Base-by-base conservation (phyloP, 352 stramenopile genomes). In the Peronosclerospora sorghi region DNA sequence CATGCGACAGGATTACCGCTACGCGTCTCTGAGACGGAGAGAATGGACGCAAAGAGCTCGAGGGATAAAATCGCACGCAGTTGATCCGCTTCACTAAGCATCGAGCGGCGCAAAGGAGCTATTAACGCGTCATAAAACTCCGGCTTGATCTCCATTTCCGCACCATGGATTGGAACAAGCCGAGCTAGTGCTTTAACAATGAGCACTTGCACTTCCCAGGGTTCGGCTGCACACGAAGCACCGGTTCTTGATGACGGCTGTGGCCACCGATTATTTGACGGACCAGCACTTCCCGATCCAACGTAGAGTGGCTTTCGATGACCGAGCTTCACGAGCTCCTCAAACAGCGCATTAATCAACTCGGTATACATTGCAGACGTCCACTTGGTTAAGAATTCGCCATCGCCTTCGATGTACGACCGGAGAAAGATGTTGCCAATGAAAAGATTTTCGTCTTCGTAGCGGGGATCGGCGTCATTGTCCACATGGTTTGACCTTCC, bases 351-450 rank as follows among this genome's bases (percentile, higher is more conserved):
- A 42, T 66, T 61, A 36, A 88, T 72, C 32, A 85, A 57, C 7
- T 73, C 56, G 10, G 45, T 48, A 52, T 83, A 87, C 77, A 86
- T 87, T 15, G 76, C 67, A 2, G 63, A 48, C 19, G 65, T 83
- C 80, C 77, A 92, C 15, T 74, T 51, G 32, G 71, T 86, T 26
- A 89, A 55, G 38, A 92, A 89, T 20, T 82, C 56, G 0, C 80
- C 80, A 40, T 88, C 67, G 15, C 71, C 74, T 57, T 88, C 73
- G 35, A 92, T 77, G 47, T 86, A 92, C 12, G 77, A 86, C 10
- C 62, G 62, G 17, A 92, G 23, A 42, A 90, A 92, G 40, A 92
- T 85, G 32, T 87, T 81, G 8, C 75, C 71, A 4, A 90, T 71
- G 23, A 83, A 86, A 12, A 90, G 55, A 46, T 91, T 73, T 5